Base-by-base conservation (phyloP, 148 eudicot genomes). In the Persicaria maculosa region DNA sequence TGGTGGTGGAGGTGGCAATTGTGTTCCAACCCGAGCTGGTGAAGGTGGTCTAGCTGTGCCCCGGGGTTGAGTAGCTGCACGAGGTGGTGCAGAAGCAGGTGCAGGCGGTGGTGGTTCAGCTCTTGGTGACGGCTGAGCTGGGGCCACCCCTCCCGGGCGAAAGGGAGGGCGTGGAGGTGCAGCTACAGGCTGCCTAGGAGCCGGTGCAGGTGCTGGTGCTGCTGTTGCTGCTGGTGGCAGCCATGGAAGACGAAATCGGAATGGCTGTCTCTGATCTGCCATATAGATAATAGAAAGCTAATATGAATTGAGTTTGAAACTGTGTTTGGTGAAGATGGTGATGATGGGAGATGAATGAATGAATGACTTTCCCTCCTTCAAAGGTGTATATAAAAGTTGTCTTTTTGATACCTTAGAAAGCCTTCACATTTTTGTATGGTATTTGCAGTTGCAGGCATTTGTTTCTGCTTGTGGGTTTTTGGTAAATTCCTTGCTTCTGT, bases 211-310 rank as follows among this genome's bases (percentile, higher is more conserved):
- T 70, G 84, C 50, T 72, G 86, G 53, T 70, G 73, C 25, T 8
- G 72, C 22, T 15, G 73, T 48, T 19, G 53, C 19, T 17, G 52
- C n/a, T 9, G 73, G 73, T 19, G 81, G 53, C 45, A 73, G 47
- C 85, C 87, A 85, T 31, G 87, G 90, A 12, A 85, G 77, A 71
- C 90, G 85, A 61, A 85, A 89, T 20, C 87, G 85, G 59, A 83
- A 85, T 67, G 76, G 59, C 44, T 77, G 77, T 79, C 85, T 82
- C 67, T 81, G 82, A 47, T 85, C 86, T 31, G 85, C 83, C 89
- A 85, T 86, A 59, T 4, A 65, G 70, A 43, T 65, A 65, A 4
- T 65, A 65, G 19, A 40, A 65, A 65, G 45, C 68, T 62, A 12
- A 62, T 31, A 25, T 31, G 68, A 62, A 14, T 53, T 31, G 58